Evolutionary conservation across 257 asterid genomes (phyloP), one percentile per base, ranked within the genome.

Genomic region (Paraleonurus japonicus): DNA sequence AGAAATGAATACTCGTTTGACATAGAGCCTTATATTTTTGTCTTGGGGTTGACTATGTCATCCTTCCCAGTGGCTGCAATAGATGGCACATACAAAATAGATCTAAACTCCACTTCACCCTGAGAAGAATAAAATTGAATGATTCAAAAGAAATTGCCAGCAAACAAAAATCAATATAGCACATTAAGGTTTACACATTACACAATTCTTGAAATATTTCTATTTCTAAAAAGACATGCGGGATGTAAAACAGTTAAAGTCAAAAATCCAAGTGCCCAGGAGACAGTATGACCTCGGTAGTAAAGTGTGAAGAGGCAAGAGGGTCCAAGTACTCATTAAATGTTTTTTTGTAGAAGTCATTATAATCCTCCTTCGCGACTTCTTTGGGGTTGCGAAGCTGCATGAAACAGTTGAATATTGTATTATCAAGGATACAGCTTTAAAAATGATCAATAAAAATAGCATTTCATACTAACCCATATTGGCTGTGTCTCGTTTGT

Each of bases 41-140:
- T 92, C 85, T 95, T 95, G 72, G 92, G 84, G 76, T 92, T 95
- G 77, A 81, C 74, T 41, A 92, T 76, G 70, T 95, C 99, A 72
- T 92, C 96, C 83, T 87, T 92, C 55, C 96, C 97, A 51, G 78
- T 70, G 22, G 98, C 84, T 74, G 94, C 81, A 70, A 84, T 80
- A 53, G 97, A 75, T 19, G 99, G 99, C 77, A 89, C 98, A 77
- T 84, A 95, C 15, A 95, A 81, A 54, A 95, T 76, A 59, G 97
- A 92, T 71, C 96, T 86, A 79, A 95, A 95, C 86, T 95, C 99
- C 58, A 95, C 99, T 85, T 95, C 99, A 71, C 99, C 99, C 99
- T 95, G 76, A 54, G 54, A 65, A 54, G 58, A 86, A 64, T 54
- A 50, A 69, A 75, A 79, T 47, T 12, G 7, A 67, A 60, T 24